Base-by-base conservation (phyloP, 768 basidiomycete genomes). In the Boletellus ananas region DNA sequence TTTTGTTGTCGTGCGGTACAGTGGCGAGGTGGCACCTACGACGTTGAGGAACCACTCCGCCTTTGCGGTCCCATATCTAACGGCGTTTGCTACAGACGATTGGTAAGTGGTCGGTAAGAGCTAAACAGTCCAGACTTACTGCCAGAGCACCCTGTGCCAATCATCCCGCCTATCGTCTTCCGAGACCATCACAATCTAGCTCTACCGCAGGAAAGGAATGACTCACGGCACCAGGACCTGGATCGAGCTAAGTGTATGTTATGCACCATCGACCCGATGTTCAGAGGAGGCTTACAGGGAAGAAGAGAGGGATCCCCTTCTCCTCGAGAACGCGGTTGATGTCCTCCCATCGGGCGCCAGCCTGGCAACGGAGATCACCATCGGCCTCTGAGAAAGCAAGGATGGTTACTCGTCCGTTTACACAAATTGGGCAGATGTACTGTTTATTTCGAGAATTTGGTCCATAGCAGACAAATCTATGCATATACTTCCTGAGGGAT, bases 11-110 rank as follows among this genome's bases (percentile, higher is more conserved):
- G 6, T 23, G 39, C 14, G 18, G 23, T 6, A 39, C 18, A 18
- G 37, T 40, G 44, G 34, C 35, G 39, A 36, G 45, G 36, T 43
- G 12, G 33, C 4, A 73, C 83, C 57, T 47, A 85, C 88, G 35
- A 87, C 68, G 59, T 89, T 92, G 43, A 92, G 72, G 62, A 91
- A 89, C 90, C 90, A 92, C 69, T 93, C 91, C 0, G 78, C 85
- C 64, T 84, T 87, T 6, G 91, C 90, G 13, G 91, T 93, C 44
- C 90, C 92, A 65, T 92, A 94, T 53, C 89, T 74, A 9, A 90
- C 87, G 17, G 88, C 86, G 60, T 89, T 89, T 16, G 87, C 87
- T 87, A 33, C 18, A 3, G 25, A 38, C 0, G 12, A 25, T 49
- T 42, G 34, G 17, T 8, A 31, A 44, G 37, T 23, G 25, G 2